Conservation (phyloP, 345 rosid species). For the Orychophragmus violaceus region DNA sequence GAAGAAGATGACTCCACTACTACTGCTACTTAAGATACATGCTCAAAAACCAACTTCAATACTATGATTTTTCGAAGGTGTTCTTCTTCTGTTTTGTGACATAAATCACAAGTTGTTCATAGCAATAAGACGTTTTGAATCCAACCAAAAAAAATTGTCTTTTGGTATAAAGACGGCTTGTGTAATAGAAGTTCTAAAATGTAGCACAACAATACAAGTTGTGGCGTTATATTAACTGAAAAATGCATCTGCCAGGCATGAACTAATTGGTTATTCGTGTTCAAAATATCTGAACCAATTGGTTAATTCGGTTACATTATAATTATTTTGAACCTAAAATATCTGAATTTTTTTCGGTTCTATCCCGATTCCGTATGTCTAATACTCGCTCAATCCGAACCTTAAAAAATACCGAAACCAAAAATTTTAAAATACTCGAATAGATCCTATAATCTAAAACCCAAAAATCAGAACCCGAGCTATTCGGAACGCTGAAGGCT, state of each 20-base stretch:
- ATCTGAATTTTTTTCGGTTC: no score
- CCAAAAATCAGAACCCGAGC: no score
- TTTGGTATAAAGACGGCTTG: neutral
- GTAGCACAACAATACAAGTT: neutral
- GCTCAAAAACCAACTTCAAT: neutral
- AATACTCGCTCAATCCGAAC: no score
- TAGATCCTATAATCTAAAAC: no score
- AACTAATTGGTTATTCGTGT: no score
- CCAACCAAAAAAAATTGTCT: neutral
- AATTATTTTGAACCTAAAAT: no score
- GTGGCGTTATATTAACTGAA: constrained; percentile 1
- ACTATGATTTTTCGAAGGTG: neutral
- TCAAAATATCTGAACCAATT: no score
- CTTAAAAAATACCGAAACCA: no score
- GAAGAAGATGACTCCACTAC: constrained; percentile 16
- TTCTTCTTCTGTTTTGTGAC: neutral
- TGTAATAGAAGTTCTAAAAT: constrained; percentile 10
- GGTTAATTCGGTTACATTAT: no score
- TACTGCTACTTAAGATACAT: neutral
- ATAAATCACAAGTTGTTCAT: constrained; percentile 1
- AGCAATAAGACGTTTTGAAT: neutral
- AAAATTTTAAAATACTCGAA: no score
- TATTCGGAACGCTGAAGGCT: no score
- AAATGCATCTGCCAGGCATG: neutral
- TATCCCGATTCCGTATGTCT: no score